Evolutionary conservation across 768 basidiomycete genomes (phyloP), one percentile per base, ranked within the genome.

Genomic region (Boletus fagicola): DNA sequence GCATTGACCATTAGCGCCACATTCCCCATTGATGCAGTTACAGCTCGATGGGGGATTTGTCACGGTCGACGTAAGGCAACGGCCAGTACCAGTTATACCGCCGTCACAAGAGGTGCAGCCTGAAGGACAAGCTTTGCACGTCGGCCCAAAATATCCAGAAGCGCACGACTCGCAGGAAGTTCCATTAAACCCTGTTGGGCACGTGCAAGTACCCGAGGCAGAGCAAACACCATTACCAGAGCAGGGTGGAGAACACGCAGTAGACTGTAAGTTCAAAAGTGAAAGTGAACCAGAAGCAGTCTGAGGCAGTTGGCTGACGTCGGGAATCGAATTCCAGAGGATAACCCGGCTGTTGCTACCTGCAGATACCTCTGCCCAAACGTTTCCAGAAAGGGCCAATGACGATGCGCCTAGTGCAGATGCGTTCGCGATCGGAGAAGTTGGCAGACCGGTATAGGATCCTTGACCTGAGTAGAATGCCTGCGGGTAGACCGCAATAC

Each of bases 11-110:
- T 81, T 80, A 0, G 80, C 61, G 2, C 80, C 80, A 70, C 93
- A 96, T 45, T 83, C 71, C 2, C 93, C 93, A 64, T 94, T 94
- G 49, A 86, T 60, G 66, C 93, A 96, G 65, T 92, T 88, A 72
- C 93, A 96, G 2, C 79, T 80, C 36, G 82, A 79, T 3, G 88
- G 82, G 3, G 78, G 74, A 61, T 85, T 83, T 36, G 72, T 67
- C 30, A 83, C 74, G 0, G 72, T 65, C 4, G 81, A 70, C 11
- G 74, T 70, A 55, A 90, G 77, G 68, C 94, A 96, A 43, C 77
- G 76, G 0, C 94, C 94, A 0, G 84, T 80, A 0, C 93, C 93
- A 0, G 85, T 80, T 42, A 90, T 84, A 6, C 93, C 92, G 18
- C 90, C 85, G 61, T 92, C 88, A 68, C 93, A 95, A 3, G 78